Percentiles rank a stretch among this genome's conserved stretches.
These are phyloP conservation scores for Bullera alba DNA, from an alignment of 768 basidiomycete genomes.

Conservation along the genomic window DNA sequence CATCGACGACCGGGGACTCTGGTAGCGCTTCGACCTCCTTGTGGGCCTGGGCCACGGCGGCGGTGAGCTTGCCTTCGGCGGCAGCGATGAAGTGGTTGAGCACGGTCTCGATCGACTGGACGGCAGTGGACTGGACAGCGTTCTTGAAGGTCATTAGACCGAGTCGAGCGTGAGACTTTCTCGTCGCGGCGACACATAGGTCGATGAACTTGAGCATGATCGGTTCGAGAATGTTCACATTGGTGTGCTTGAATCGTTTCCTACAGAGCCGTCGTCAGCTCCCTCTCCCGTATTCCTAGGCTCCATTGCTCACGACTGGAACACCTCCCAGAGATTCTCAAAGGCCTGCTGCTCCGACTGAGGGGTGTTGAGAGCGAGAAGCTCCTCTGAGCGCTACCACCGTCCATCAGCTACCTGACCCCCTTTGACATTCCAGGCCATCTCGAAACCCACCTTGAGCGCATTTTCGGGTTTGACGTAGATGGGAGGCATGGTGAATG, in stretches of 20 bases:
- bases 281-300: background rate
- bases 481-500: constrained; percentile 35
- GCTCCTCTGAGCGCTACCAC: constrained; percentile 42
- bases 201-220: constrained; percentile 94
- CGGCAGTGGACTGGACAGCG: constrained; percentile 86
- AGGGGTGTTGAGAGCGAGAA: constrained; percentile 42
- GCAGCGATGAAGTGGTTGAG: constrained; percentile 69
- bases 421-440: background rate
- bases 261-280: constrained; percentile 20
- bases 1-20: constrained; percentile 63
- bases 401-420: constrained; percentile 1
- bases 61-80: constrained; percentile 42
- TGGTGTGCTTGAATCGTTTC: constrained; percentile 89
- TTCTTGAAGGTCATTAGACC: constrained; percentile 98
- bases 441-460: constrained; percentile 38
- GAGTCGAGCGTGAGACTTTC: constrained; percentile 87
- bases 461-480: constrained; percentile 46
- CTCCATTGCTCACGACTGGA: constrained; percentile 37
- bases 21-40: constrained; percentile 39
- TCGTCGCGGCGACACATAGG: constrained; percentile 89
- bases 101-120: constrained; percentile 83
- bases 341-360: constrained; percentile 44
- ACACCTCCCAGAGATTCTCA: constrained; percentile 43
- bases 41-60: constrained; percentile 46
- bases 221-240: constrained; percentile 80